Conservation (phyloP, 352 stramenopile genomes). For the Phytophthora pisi region DNA sequence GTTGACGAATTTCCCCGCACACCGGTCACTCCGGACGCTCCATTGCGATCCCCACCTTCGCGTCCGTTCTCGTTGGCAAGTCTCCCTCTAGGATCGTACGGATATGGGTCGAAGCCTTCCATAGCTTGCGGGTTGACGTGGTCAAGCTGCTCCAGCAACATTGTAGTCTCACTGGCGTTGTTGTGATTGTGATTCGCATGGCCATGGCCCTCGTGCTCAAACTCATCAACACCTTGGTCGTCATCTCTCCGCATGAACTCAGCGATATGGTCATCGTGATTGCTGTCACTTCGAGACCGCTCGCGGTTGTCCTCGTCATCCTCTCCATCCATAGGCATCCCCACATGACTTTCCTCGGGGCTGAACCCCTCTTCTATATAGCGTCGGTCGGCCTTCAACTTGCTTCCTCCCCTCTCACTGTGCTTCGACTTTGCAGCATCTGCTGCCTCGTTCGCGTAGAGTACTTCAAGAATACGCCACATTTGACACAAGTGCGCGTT, state of each 20-base stretch:
- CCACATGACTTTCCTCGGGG: conserved; percentile 18
- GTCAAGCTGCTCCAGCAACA: conserved; percentile 85
- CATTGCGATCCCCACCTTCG: conserved; percentile 37
- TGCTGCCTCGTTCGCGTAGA: conserved; percentile 58
- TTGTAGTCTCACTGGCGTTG: conserved; percentile 70
- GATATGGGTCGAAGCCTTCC: conserved; percentile 87
- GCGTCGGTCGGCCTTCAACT: conserved; percentile 5
- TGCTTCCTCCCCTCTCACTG: conserved; percentile 4
- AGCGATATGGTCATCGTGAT: conserved; percentile 21
- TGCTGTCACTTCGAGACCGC: conserved; percentile 13
- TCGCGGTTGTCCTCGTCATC: conserved; percentile 20
- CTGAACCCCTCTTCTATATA: conserved; percentile 23
- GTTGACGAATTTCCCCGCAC: conserved; percentile 52
- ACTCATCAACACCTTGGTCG: conserved; percentile 19
- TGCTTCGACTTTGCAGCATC: conserved; percentile 18
- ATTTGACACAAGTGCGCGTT: conserved; percentile 83
- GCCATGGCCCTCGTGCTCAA: conserved; percentile 25
- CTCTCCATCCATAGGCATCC: conserved; percentile 31
- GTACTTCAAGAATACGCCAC: conserved; percentile 86
- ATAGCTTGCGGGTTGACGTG: conserved; percentile 88
- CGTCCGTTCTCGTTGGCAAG: conserved; percentile 37
- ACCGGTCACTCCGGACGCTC: conserved; percentile 31
- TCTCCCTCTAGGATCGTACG: conserved; percentile 57
- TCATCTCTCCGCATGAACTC: conserved; percentile 23
- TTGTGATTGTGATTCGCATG: conserved; percentile 30